phyloP scores from a whole-genome alignment of 352 stramenopile genomes.

The Phytophthora citrophthora region DNA sequence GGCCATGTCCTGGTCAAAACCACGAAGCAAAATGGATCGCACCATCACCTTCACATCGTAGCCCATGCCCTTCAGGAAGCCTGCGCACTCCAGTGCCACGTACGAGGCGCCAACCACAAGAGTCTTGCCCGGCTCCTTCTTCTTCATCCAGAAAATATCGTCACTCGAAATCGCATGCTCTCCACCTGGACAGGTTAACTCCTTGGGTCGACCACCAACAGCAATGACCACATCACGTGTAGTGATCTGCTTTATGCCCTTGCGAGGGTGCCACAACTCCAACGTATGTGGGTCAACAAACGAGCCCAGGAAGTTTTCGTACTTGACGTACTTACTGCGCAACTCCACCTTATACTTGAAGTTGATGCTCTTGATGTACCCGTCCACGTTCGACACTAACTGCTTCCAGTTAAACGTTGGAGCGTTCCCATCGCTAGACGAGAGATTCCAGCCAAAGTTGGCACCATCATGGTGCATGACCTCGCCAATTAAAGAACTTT shows the following conservation, averaged over 20 bases:
- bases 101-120: constrained; percentile 98
- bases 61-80: constrained; percentile 96
- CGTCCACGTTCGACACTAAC: constrained; percentile 94
- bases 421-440: constrained; percentile 2
- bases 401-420: constrained; percentile 90
- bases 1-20: constrained; percentile 98
- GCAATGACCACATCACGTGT: constrained; percentile 95
- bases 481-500: constrained; percentile 93
- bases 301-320: constrained; percentile 93
- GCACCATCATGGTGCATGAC: constrained; percentile 84
- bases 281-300: constrained; percentile 95
- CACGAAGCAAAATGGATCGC: constrained; percentile 96
- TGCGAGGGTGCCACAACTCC: constrained; percentile 88
- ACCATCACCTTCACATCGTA: constrained; percentile 98
- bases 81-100: constrained; percentile 98
- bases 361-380: constrained; percentile 98
- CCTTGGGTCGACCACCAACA: constrained; percentile 93
- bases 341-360: constrained; percentile 99
- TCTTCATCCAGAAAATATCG: constrained; percentile 86
- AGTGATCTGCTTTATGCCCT: constrained; percentile 92
- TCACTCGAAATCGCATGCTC: constrained; percentile 95
- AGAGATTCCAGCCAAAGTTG: constrained; percentile 88
- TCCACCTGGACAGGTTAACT: constrained; percentile 88
- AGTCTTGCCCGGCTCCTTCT: constrained; percentile 94
- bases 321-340: constrained; percentile 95